phyloP scores from a whole-genome alignment of 2,329 filamentous ascomycete genomes.

The Pyricularia grisea region DNA sequence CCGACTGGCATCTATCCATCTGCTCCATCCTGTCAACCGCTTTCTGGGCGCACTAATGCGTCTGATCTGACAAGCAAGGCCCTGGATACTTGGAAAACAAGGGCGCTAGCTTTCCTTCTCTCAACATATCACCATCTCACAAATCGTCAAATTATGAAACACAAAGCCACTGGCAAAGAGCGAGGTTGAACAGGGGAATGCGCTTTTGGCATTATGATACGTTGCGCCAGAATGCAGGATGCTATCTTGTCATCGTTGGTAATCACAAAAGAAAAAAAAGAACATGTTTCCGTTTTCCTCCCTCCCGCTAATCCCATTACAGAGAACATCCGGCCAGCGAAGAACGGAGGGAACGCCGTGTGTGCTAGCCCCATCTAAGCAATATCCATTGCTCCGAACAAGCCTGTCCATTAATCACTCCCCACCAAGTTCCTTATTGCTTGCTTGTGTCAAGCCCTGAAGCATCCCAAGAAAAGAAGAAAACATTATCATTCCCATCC shows the following conservation, averaged over 20 bases:
- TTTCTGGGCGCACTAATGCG: not conserved
- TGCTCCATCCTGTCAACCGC: not conserved
- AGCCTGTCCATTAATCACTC: not conserved
- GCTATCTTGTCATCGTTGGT: not conserved
- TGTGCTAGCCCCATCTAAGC: not conserved
- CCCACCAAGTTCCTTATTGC: not conserved
- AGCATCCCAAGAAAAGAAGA: not conserved
- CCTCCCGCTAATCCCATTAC: not conserved
- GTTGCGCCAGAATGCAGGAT: not conserved
- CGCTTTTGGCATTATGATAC: not conserved
- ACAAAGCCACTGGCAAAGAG: not conserved
- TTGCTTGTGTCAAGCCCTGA: not conserved
- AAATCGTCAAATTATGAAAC: not conserved
- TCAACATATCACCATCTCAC: not conserved
- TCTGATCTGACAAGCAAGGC: not conserved
- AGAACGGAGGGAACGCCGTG: not conserved
- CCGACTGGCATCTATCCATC: not conserved
- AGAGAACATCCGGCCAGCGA: not conserved
- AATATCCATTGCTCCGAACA: not conserved
- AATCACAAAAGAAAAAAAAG: not conserved
- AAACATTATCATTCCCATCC: not conserved
- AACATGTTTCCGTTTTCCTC: not conserved
- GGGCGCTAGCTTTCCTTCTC: not conserved
- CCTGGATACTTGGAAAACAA: not conserved
- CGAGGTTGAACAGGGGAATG: not conserved